Evolutionary conservation across 2,329 filamentous ascomycete species (phyloP), one percentile per base, ranked within the genome.

Genomic region (Cladophialophora immunda): DNA sequence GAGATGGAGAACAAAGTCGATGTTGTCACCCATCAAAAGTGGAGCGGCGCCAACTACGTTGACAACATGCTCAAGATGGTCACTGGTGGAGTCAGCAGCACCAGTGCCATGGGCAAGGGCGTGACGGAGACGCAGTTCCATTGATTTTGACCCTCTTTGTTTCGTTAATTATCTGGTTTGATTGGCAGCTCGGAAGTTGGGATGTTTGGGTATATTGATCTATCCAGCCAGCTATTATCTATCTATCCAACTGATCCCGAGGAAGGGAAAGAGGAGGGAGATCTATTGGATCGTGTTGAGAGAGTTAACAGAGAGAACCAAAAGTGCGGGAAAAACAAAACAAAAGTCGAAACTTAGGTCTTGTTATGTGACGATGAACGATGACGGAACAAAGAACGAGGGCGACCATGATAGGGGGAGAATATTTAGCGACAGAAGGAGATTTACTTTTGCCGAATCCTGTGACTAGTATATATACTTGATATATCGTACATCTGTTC

Each of bases 121-220:
- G 95, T 99, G 66, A 99, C 95, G 0, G 95, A 99, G 84, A 94
- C 97, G 76, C 95, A 99, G 82, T 99, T 99, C 80, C 90, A 93
- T 75, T 81, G 70, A 76, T 36, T 19, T 59, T 34, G 30, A 34
- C 6, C 7, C 3, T 25, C 15, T 41, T 13, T 22, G 9, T 22
- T 13, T 25, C 5, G 9, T 41, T 50, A 7, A 22, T 25, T 50
- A 5, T 25, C 38, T 41, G 19, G 22, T 25, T 50, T 22, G 6
- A 50, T 25, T 25, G 25, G 38, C 3, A n/a, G n/a, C 45, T 50
- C 22, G 9, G 9, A 3, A 25, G 45, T 25, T 19, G 45, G 22
- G 7, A 50, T 50, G 45, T 25, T 22, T 50, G n/a, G 19, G 45
- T 13, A 11, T 50, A 11, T 50, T 13, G 25, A 25, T 50, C 9